Base-by-base conservation (phyloP, 2,329 filamentous ascomycete genomes). In the Penicillium corylophilum region DNA sequence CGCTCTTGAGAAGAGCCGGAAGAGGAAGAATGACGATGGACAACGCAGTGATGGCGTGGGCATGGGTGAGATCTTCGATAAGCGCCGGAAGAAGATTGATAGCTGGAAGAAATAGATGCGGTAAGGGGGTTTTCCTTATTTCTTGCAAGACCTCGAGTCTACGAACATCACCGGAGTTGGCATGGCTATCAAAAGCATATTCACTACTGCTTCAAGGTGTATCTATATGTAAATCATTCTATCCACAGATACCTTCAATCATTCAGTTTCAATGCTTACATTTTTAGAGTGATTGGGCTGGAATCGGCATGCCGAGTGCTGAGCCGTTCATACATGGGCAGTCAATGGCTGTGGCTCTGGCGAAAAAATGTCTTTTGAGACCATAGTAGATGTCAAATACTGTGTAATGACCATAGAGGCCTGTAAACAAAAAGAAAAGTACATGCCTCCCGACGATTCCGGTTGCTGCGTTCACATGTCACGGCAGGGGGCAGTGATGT, bases 1-100 rank as follows among this genome's bases (percentile, higher is more conserved):
- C 59, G 81, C 82, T 0, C 67, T 90, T 60, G 92, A 95, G 66
- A 92, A 87, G 79, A 95, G 91, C 70, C 82, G 92, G 57, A 96
- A 96, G 80, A 82, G 92, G 61, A 81, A 81, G 23, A 75, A 77
- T 20, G 87, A 92, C 18, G 91, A 95, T 71, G 85, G 88, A 0
- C 85, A 83, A 6, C 82, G 87, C 51, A 83, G 82, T 24, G 86
- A 83, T 67, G 74, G 78, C 7, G 75, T 76, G 6, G 82, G 83
- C 51, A 84, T 91, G 65, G 92, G 92, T 22, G 87, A 91, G 51
- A 66, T 68, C 35, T 75, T 75, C 45, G 72, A 75, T 50, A 74
- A 75, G 56, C 69, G 73, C 20, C 65, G 74, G 50, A 76, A 72
- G 64, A 74, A 76, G 64, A 61, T 77, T 50, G 72, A 74, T 43